phyloP scores from a whole-genome alignment of 2,329 filamentous ascomycete species.

The Pseudogymnoascus sp. region DNA sequence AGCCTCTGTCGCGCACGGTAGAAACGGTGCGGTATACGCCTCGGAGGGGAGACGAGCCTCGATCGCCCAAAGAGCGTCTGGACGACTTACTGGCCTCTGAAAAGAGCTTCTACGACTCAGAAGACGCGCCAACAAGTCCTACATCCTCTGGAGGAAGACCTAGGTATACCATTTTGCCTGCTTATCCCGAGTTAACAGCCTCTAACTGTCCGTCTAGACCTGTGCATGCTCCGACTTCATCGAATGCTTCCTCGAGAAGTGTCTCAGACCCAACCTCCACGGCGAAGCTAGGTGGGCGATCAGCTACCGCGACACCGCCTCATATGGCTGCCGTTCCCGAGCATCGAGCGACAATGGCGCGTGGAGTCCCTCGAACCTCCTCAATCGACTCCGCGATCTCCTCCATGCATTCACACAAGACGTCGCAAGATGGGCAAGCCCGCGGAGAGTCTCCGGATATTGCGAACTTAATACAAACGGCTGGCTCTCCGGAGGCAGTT shows the following conservation, averaged over 20 bases:
- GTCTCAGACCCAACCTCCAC: constrained; percentile 27
- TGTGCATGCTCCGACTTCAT: not conserved
- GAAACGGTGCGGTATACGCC: constrained; percentile 15
- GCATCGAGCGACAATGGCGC: constrained; percentile 25
- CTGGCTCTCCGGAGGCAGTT: constrained; percentile 81
- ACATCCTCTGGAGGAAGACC: not conserved
- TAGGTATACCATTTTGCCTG: not conserved
- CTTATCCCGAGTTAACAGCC: not conserved
- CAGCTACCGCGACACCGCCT: constrained; percentile 17
- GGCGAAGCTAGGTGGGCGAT: constrained; percentile 20
- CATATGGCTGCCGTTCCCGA: constrained; percentile 24
- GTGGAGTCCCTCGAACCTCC: constrained; percentile 58
- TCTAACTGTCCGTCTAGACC: constrained; percentile 1
- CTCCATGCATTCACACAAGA: constrained; percentile 54
- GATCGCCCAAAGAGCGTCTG: constrained; percentile 29
- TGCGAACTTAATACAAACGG: constrained; percentile 68
- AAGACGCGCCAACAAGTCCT: constrained; percentile 15
- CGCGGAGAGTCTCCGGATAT: constrained; percentile 64
- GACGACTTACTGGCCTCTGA: constrained; percentile 31
- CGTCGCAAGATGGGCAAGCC: constrained; percentile 43
- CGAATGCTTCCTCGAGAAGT: constrained; percentile 28
- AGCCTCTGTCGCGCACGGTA: constrained; percentile 13
- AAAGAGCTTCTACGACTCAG: constrained; percentile 26
- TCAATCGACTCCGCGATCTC: constrained; percentile 95
- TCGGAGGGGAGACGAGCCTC: constrained; percentile 20